Evolutionary conservation across 2,329 filamentous ascomycete genomes (phyloP).

Genomic region (Penicillium sumatraense): DNA sequence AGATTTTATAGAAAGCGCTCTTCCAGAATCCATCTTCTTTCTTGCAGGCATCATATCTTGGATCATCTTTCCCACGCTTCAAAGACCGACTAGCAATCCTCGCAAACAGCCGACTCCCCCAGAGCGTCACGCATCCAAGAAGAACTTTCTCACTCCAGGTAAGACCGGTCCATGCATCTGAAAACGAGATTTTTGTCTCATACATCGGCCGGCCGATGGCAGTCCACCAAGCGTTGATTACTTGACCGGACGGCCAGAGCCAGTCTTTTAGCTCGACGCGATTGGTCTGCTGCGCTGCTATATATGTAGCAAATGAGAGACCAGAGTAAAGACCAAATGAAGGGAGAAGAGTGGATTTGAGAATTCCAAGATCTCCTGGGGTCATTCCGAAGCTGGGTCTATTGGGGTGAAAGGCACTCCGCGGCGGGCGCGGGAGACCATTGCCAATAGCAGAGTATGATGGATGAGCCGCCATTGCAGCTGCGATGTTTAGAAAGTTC

Average conservation of each 20-base stretch:
- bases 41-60: conserved; percentile 59
- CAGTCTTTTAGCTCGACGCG: conserved; percentile 66
- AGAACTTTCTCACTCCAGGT: conserved; percentile 61
- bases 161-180: conserved; percentile 53
- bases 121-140: conserved; percentile 60
- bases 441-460: conserved; percentile 4
- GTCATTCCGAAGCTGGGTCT: conserved; percentile 9
- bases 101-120: conserved; percentile 62
- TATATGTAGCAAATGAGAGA: conserved; percentile 58
- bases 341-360: conserved; percentile 59
- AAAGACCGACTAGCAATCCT: conserved; percentile 57
- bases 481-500: not conserved
- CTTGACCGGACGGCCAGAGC: conserved; percentile 60
- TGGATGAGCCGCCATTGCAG: not conserved
- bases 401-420: not conserved
- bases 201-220: conserved; percentile 59
- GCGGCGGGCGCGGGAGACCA: conserved; percentile 2
- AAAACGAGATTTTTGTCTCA: conserved; percentile 51
- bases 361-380: conserved; percentile 52
- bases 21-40: conserved; percentile 62
- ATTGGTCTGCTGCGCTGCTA: conserved; percentile 56
- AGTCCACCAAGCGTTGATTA: conserved; percentile 65
- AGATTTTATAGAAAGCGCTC: conserved; percentile 58
- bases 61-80: conserved; percentile 59
- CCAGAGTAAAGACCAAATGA: conserved; percentile 59